Base-by-base conservation (phyloP, 2,329 filamentous ascomycete genomes). In the Apiospora rasikravindrae region DNA sequence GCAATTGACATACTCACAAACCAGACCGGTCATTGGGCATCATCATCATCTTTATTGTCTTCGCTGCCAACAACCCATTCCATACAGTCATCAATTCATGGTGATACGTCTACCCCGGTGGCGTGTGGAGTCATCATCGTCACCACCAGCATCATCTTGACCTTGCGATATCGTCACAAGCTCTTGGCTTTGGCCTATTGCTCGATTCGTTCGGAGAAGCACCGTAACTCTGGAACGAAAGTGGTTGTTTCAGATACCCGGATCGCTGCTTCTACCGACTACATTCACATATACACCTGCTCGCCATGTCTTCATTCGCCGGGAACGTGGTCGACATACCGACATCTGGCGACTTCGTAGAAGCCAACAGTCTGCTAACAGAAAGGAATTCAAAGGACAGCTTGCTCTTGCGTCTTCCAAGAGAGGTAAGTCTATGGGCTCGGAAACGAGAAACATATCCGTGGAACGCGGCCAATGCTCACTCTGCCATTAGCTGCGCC, bases 401-500 rank as follows among this genome's bases (percentile, higher is more conserved):
- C 57, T n/a, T 64, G 57, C 57, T 64, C 10, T 64, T 64, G 57
- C 33, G 33, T n/a, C 57, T 64, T 24, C 57, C 57, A 40, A 40
- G 57, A 22, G 57, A 64, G 57, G 57, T 64, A 40, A 64, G 57
- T 40, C 33, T 49, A 1, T 29, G 33, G 33, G 10, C 57, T 14
- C 57, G 57, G 19, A 40, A 37, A 33, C 33, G 29, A 64, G 16
- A 19, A 40, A 14, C 33, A 22, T 19, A 40, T 40, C 57, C 33
- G 22, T 40, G 22, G 19, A 40, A 64, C 13, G 33, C 19, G 33
- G 57, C 57, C 8, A 64, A 33, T 64, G 33, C 57, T 64, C 57
- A 64, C 57, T 40, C 22, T 64, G 24, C 45, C 57, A 14, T 51
- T 7, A 73, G 72, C 14, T 73, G 4, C 70, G 72, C 29, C 69